These are phyloP conservation scores for Dioscorea zingiberensis DNA, from an alignment of 106 monocot species.

Conservation along the genomic window DNA sequence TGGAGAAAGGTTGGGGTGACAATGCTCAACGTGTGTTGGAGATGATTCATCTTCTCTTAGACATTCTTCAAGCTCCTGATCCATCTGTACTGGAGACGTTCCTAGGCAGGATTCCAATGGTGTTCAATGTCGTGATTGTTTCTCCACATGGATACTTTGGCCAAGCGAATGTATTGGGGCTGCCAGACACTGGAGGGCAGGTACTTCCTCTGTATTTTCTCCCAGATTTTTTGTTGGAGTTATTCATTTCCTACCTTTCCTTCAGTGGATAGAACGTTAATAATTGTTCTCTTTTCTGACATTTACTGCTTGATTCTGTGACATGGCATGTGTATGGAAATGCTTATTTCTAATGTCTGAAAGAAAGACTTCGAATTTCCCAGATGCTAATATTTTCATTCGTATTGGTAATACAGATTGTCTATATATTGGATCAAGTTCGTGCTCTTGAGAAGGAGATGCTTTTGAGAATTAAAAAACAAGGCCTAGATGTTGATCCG, in stretches of 20 bases:
- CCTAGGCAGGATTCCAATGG: conserved; percentile 86
- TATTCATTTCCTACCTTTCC: not conserved
- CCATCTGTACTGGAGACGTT: conserved; percentile 71
- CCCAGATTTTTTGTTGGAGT: not conserved
- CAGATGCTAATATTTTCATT: not conserved
- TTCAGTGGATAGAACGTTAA: too few species aligned
- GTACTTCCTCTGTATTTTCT: conserved; percentile 21
- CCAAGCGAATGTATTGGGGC: conserved; percentile 86
- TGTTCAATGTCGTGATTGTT: conserved; percentile 87
- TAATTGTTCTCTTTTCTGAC: not conserved
- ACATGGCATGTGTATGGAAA: not conserved
- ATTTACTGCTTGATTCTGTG: not conserved
- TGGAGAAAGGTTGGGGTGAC: conserved; percentile 96
- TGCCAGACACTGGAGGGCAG: conserved; percentile 96
- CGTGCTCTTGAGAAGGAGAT: conserved; percentile 84
- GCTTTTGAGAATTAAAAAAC: conserved; percentile 73
- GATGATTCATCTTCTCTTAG: conserved; percentile 88
- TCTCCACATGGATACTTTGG: conserved; percentile 96
- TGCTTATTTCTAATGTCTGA: too few species aligned
- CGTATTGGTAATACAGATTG: conserved; percentile 31
- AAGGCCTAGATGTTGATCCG: conserved; percentile 72
- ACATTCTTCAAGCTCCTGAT: conserved; percentile 91
- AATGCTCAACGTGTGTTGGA: conserved; percentile 59
- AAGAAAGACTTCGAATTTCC: not conserved
- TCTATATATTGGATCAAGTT: conserved; percentile 97